These are phyloP conservation scores for Boletus semigastroideus DNA, from an alignment of 1,284 basidiomycete genomes.

Conservation along the genomic window DNA sequence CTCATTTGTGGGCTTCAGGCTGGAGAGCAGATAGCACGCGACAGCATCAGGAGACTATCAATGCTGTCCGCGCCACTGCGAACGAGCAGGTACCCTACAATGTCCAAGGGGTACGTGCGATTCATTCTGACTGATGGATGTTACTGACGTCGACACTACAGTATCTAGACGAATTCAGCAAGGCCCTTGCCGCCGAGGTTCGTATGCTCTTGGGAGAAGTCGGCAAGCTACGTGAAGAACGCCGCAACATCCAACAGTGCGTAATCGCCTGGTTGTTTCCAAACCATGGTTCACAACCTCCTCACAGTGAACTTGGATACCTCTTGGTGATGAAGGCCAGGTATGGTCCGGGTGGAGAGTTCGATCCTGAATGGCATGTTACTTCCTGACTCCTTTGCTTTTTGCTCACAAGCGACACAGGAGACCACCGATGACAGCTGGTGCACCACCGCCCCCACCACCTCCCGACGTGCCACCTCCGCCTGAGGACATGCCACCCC, in stretches of 20 bases:
- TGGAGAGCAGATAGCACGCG: conserved; percentile 61
- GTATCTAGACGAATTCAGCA: conserved; percentile 82
- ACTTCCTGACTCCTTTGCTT: neutral
- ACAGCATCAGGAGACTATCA: conserved; percentile 63
- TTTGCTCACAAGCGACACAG: conserved; percentile 31
- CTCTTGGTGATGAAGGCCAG: conserved; percentile 66
- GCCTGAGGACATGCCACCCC: conserved; percentile 40
- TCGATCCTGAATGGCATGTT: conserved; percentile 66
- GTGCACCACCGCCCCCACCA: conserved; percentile 39
- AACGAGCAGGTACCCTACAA: conserved; percentile 74
- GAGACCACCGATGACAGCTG: conserved; percentile 44
- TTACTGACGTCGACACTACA: conserved; percentile 19
- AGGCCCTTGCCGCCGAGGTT: conserved; percentile 72
- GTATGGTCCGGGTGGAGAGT: conserved; percentile 74
- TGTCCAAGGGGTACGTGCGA: conserved; percentile 57
- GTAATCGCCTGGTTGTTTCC: conserved; percentile 29
- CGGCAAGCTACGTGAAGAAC: conserved; percentile 72
- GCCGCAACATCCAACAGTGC: conserved; percentile 68
- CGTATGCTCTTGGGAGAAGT: conserved; percentile 75
- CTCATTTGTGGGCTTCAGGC: conserved; percentile 36
- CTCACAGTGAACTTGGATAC: conserved; percentile 62
- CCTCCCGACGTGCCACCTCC: conserved; percentile 41
- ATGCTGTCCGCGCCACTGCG: conserved; percentile 61
- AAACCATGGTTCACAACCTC: conserved; percentile 8
- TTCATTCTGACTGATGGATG: neutral